phyloP scores from a whole-genome alignment of 192 early-diverging fungal genomes.

The Coemansia sp. region DNA sequence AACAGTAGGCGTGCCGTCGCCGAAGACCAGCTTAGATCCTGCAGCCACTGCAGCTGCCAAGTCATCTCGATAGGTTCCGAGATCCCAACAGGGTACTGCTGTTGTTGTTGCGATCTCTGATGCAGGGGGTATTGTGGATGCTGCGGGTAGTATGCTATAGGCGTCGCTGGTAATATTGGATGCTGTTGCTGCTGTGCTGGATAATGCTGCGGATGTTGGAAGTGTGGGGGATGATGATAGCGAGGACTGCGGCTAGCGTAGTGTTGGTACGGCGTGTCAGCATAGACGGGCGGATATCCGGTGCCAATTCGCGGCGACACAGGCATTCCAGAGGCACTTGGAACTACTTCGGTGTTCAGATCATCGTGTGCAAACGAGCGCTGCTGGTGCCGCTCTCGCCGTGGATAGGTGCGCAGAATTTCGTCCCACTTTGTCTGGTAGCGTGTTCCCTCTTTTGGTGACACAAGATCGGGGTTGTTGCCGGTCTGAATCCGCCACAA shows the following conservation, averaged over 20 bases:
- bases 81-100: slow-evolving; percentile 20
- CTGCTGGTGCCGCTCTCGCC: slow-evolving; percentile 38
- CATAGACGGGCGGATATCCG: neutral
- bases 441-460: slow-evolving; percentile 51
- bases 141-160: slow-evolving; percentile 7
- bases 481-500: slow-evolving; percentile 55
- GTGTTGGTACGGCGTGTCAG: slow-evolving; percentile 6
- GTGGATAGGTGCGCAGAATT: slow-evolving; percentile 48
- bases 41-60: slow-evolving; percentile 49
- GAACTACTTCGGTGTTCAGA: neutral
- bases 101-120: neutral
- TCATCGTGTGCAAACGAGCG: slow-evolving; percentile 11
- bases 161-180: slow-evolving; percentile 4
- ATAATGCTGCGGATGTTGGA: slow-evolving; percentile 15
- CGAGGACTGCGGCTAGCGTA: neutral
- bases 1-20: slow-evolving; percentile 39
- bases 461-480: slow-evolving; percentile 46
- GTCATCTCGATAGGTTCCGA: slow-evolving; percentile 31
- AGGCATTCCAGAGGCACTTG: slow-evolving; percentile 16
- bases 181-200: slow-evolving; percentile 10
- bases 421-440: slow-evolving; percentile 57
- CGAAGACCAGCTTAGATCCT: slow-evolving; percentile 22
- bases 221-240: neutral
- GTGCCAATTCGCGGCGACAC: slow-evolving; percentile 7
- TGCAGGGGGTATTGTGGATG: neutral